These are phyloP conservation scores for Toxicodendron radicans DNA, from an alignment of 345 rosid species.

Conservation along the genomic window DNA sequence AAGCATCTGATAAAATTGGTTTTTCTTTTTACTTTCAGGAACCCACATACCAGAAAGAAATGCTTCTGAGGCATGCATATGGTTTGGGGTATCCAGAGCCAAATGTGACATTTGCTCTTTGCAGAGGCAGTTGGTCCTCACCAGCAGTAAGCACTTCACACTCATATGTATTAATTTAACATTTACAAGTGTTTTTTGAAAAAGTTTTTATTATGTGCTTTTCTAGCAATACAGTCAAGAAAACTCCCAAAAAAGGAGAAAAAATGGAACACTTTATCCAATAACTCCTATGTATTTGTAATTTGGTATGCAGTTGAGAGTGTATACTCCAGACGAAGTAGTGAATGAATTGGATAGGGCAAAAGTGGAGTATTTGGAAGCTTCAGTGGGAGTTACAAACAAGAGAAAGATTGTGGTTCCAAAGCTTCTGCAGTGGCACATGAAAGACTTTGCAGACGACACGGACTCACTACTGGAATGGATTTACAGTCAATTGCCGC, in stretches of 20 bases:
- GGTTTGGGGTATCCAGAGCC: conserved; percentile 94
- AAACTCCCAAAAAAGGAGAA: no score
- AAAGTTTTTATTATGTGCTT: neutral
- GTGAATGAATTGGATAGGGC: conserved; percentile 75
- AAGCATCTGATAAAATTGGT: conserved; percentile 13
- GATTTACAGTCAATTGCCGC: conserved; percentile 85
- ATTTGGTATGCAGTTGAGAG: conserved; percentile 62
- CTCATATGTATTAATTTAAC: neutral
- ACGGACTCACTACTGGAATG: conserved; percentile 80
- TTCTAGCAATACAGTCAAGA: no score
- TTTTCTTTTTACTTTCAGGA: conserved; percentile 37
- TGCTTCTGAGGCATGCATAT: conserved; percentile 65
- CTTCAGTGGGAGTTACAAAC: conserved; percentile 73
- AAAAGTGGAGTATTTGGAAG: conserved; percentile 76
- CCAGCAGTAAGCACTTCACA: conserved; percentile 65
- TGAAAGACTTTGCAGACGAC: conserved; percentile 86
- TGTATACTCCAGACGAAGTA: conserved; percentile 66
- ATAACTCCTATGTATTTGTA: neutral
- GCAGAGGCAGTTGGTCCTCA: conserved; percentile 93
- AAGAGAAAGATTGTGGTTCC: conserved; percentile 82
- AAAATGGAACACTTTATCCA: neutral
- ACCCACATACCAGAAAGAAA: conserved; percentile 73
- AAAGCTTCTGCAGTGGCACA: conserved; percentile 83
- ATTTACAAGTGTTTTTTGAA: neutral
- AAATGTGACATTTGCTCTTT: conserved; percentile 82